Conservation (phyloP, 1,284 basidiomycete genomes). For the Agroathelia rolfsii region DNA sequence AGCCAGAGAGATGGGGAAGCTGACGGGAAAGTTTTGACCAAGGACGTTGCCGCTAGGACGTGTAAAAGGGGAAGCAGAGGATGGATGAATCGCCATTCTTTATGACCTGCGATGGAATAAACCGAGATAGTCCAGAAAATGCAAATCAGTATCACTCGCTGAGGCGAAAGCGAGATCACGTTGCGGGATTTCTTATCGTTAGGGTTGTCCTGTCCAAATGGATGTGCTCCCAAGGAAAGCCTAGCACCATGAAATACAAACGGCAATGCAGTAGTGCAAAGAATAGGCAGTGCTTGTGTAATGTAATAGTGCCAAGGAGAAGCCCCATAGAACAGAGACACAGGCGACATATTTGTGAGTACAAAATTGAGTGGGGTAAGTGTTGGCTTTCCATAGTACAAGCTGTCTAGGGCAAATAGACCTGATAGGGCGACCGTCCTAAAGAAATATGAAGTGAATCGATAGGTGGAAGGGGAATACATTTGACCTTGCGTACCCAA, state of each 20-base stretch:
- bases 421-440: slow-evolving; percentile 29
- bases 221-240: slow-evolving; percentile 25
- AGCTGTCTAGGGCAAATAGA: slow-evolving; percentile 49
- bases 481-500: slow-evolving; percentile 36
- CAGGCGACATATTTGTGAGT: slow-evolving; percentile 65
- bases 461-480: neutral
- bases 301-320: slow-evolving; percentile 87
- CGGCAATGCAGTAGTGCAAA: slow-evolving; percentile 65
- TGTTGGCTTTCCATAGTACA: slow-evolving; percentile 59
- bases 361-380: slow-evolving; percentile 81
- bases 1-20: slow-evolving; percentile 2
- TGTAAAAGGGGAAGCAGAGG: slow-evolving; percentile 84
- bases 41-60: slow-evolving; percentile 65
- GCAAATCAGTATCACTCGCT: slow-evolving; percentile 43
- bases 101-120: slow-evolving; percentile 81
- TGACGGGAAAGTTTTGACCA: slow-evolving; percentile 39
- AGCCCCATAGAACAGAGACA: slow-evolving; percentile 92
- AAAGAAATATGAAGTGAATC: slow-evolving; percentile 6
- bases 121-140: slow-evolving; percentile 56
- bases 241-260: slow-evolving; percentile 59
- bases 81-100: slow-evolving; percentile 96
- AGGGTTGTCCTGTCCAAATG: too few relatives aligned
- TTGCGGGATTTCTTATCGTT: too few relatives aligned
- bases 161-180: too few relatives aligned
- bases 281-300: slow-evolving; percentile 76